phyloP scores from a whole-genome alignment of 2,329 filamentous ascomycete genomes.

The Lasiodiplodia hormozganensis region DNA sequence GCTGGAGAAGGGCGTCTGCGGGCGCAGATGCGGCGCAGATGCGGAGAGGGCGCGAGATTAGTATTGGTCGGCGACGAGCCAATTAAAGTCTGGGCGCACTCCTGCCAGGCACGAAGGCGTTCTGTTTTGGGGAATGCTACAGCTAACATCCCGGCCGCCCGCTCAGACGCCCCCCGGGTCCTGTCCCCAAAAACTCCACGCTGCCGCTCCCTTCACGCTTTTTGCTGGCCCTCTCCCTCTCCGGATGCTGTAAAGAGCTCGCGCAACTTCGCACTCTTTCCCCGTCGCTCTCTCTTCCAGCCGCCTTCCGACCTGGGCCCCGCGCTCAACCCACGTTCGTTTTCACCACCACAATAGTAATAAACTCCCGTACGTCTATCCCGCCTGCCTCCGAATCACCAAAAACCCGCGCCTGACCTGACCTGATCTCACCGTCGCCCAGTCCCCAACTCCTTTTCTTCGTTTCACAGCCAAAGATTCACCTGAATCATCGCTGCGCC shows the following conservation, averaged over 20 bases:
- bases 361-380: neutral
- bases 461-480: conserved; percentile 2
- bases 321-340: conserved; percentile 20
- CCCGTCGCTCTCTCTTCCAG: neutral
- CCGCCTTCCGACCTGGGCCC: conserved; percentile 14
- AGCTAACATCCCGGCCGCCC: conserved; percentile 20
- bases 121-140: conserved; percentile 29
- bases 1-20: neutral
- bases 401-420: neutral
- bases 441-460: neutral
- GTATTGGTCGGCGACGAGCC: conserved; percentile 21
- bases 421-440: neutral
- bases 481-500: conserved; percentile 23
- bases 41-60: conserved; percentile 24
- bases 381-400: neutral
- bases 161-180: conserved; percentile 20
- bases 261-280: conserved; percentile 15
- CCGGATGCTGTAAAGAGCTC: conserved; percentile 22
- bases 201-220: conserved; percentile 18
- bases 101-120: conserved; percentile 26
- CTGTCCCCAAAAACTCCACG: conserved; percentile 20
- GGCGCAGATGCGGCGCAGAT: conserved; percentile 1
- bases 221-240: conserved; percentile 12
- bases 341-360: neutral
- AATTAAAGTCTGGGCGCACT: conserved; percentile 22